These are phyloP conservation scores for Myrica gale DNA, from an alignment of 306 rosid genomes.

Conservation along the genomic window DNA sequence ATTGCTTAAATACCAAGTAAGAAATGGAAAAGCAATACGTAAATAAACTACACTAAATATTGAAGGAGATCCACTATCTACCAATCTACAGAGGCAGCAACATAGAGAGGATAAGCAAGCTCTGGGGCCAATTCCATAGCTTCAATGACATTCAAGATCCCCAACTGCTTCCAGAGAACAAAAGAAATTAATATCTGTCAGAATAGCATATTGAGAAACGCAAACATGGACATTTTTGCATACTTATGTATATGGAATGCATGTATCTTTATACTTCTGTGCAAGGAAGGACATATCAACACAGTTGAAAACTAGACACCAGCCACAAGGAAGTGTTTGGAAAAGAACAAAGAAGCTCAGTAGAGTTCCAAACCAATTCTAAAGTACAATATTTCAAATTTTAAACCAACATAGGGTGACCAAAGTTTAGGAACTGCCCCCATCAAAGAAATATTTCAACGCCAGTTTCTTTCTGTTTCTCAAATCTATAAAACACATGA, in stretches of 20 bases:
- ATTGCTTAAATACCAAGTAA: slow-evolving; percentile 37
- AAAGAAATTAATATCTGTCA: slow-evolving; percentile 25
- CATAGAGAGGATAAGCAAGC: slow-evolving; percentile 78
- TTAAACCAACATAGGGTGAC: too few relatives aligned
- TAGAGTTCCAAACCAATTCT: background rate
- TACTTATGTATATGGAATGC: background rate
- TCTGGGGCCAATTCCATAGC: slow-evolving; percentile 77
- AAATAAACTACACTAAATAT: slow-evolving; percentile 11
- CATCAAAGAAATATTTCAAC: too few relatives aligned
- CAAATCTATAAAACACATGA: too few relatives aligned
- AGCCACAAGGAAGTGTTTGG: background rate
- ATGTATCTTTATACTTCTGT: background rate
- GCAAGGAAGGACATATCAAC: background rate
- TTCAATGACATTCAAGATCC: slow-evolving; percentile 81
- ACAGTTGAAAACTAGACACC: background rate
- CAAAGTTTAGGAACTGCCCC: background rate
- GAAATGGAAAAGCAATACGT: slow-evolving; percentile 18
- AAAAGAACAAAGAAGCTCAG: background rate
- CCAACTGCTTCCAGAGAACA: slow-evolving; percentile 66
- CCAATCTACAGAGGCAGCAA: slow-evolving; percentile 80
- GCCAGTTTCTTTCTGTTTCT: too few relatives aligned
- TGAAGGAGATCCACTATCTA: slow-evolving; percentile 39
- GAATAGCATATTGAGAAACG: background rate
- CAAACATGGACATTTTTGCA: background rate
- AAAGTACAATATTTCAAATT: background rate